Evolutionary conservation across 306 rosid genomes (phyloP).

Genomic region (Carpinus viminea): DNA sequence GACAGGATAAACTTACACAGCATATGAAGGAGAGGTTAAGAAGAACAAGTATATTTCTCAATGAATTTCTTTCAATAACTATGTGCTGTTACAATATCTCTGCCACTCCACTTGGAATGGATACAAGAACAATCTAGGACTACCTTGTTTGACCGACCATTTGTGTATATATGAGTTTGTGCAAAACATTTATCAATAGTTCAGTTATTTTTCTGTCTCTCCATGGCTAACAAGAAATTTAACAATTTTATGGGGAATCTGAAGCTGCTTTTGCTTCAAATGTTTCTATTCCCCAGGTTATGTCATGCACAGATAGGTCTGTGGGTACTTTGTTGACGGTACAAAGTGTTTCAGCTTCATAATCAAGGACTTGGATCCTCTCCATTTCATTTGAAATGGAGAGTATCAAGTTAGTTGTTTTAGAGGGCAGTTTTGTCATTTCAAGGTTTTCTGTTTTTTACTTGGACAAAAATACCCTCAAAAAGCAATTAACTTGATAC

Average conservation of each 20-base stretch:
- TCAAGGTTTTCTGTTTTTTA: no score
- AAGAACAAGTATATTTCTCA: background rate
- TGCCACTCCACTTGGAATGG: background rate
- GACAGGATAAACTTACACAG: no score
- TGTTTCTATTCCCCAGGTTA: constrained; percentile 25
- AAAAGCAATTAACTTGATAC: no score
- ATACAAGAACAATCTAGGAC: constrained; percentile 22
- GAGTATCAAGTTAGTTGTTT: no score
- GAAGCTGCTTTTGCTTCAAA: constrained; percentile 10
- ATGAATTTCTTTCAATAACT: constrained; percentile 7
- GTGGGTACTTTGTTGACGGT: constrained; percentile 57
- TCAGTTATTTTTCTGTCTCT: background rate
- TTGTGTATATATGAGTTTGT: constrained; percentile 15
- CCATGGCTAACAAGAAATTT: constrained; percentile 22
- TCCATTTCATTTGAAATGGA: no score
- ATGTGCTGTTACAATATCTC: constrained; percentile 21
- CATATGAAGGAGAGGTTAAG: background rate
- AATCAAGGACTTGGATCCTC: no score
- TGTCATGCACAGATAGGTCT: constrained; percentile 59
- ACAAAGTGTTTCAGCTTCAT: constrained; percentile 78
- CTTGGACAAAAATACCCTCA: no score
- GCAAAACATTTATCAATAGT: constrained; percentile 8
- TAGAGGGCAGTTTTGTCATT: no score
- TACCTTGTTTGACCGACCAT: constrained; percentile 18
- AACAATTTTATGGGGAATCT: background rate